A percentile compares a stretch with the other conserved stretches of the same genome.
phyloP scores from a whole-genome alignment of 371 early-diverging fungal species.

The Mortierella sp. region DNA sequence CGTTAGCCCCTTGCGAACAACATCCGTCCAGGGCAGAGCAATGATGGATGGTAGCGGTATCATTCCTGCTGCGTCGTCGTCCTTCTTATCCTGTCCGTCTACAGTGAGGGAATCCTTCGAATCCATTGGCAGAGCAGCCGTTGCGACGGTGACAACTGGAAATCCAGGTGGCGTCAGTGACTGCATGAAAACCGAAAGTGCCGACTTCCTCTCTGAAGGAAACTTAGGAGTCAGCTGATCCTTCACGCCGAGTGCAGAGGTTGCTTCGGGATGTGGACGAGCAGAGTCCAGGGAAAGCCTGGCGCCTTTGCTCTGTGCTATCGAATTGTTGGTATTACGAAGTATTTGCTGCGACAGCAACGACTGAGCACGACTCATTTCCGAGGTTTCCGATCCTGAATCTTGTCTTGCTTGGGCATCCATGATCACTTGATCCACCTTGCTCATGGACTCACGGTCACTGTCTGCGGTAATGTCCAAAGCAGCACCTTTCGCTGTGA shows the following conservation, averaged over 20 bases:
- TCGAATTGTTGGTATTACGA: constrained; percentile 7
- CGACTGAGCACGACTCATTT: constrained; percentile 32
- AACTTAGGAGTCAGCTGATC: constrained; percentile 10
- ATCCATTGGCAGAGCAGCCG: background rate
- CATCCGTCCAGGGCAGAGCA: constrained; percentile 9
- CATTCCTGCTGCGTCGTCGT: background rate
- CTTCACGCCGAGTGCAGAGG: constrained; percentile 1
- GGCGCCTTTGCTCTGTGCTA: background rate
- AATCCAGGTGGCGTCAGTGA: constrained; percentile 20
- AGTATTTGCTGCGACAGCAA: constrained; percentile 27
- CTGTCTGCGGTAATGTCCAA: background rate
- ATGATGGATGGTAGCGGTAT: too few species aligned
- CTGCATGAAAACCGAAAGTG: constrained; percentile 7
- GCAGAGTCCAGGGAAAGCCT: constrained; percentile 13
- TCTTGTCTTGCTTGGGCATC: background rate
- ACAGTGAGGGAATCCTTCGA: background rate
- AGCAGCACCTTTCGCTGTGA: background rate
- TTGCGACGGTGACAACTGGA: constrained; percentile 5
- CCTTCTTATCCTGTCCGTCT: background rate
- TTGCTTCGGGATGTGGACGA: background rate
- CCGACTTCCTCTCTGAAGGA: constrained; percentile 22
- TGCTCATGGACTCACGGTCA: background rate
- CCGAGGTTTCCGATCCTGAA: background rate
- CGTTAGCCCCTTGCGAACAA: constrained; percentile 7
- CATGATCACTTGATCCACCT: too few species aligned